These are phyloP conservation scores for Exophiala mesophila DNA, from an alignment of 2,329 filamentous ascomycete genomes.

Conservation along the genomic window DNA sequence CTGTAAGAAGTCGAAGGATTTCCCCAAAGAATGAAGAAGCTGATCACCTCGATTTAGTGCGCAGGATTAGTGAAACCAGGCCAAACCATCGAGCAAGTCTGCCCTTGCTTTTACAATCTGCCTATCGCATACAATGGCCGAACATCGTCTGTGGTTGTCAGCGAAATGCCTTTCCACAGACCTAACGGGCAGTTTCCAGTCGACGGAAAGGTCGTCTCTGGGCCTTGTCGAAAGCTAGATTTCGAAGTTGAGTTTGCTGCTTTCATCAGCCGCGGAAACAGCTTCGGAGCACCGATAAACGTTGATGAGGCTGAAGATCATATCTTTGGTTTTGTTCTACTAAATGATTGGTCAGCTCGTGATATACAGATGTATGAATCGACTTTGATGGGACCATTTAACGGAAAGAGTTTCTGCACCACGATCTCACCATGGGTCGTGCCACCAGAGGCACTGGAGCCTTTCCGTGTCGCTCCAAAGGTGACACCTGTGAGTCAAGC, in stretches of 20 bases:
- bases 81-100: constrained; percentile 1
- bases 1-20: constrained; percentile 1
- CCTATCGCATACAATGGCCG: constrained; percentile 19
- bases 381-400: constrained; percentile 55
- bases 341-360: constrained; percentile 73
- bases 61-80: constrained; percentile 7
- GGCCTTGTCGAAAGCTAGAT: constrained; percentile 62
- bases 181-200: constrained; percentile 14
- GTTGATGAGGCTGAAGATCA: constrained; percentile 62
- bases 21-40: neutral
- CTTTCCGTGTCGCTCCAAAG: constrained; percentile 7
- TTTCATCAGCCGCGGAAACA: constrained; percentile 61
- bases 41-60: constrained; percentile 1
- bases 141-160: constrained; percentile 70
- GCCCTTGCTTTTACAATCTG: constrained; percentile 12
- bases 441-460: constrained; percentile 51
- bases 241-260: constrained; percentile 77
- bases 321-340: constrained; percentile 71
- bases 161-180: constrained; percentile 46
- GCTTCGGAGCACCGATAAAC: constrained; percentile 57
- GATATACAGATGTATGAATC: constrained; percentile 15
- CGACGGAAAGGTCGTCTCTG: constrained; percentile 37
- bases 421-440: constrained; percentile 59
- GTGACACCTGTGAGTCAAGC: constrained; percentile 4
- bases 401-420: constrained; percentile 58